Conservation (phyloP, 805 yeast genomes). For the Monosporozyma solicola region DNA sequence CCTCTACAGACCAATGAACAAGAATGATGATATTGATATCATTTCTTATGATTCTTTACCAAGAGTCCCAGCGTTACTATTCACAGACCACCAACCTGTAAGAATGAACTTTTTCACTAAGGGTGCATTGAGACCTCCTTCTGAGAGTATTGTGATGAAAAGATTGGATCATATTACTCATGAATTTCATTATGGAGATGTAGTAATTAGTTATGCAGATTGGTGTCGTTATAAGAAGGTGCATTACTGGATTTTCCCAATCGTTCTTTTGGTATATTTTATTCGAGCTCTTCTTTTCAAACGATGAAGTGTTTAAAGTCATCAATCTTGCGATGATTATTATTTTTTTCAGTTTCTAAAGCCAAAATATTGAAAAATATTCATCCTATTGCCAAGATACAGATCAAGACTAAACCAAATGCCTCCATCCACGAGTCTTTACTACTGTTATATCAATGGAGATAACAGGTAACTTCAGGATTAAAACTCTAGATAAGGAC, state of each 20-base stretch:
- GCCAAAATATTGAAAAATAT: background rate
- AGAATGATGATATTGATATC: slow-evolving; percentile 12
- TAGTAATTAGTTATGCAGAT: slow-evolving; percentile 21
- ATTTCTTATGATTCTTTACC: slow-evolving; percentile 41
- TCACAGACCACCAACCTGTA: slow-evolving; percentile 82
- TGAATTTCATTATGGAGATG: slow-evolving; percentile 9
- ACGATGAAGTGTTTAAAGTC: background rate
- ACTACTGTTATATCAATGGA: background rate
- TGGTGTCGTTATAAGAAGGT: slow-evolving; percentile 12
- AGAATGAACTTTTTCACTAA: slow-evolving; percentile 33
- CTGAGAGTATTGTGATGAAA: background rate
- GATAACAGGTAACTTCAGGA: background rate
- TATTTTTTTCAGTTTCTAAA: background rate
- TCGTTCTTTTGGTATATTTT: background rate
- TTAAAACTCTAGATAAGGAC: background rate
- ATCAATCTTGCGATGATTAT: background rate
- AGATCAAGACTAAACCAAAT: background rate
- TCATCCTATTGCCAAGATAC: background rate
- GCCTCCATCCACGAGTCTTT: background rate
- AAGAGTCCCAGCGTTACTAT: slow-evolving; percentile 30
- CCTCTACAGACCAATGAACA: slow-evolving; percentile 36
- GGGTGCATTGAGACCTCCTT: slow-evolving; percentile 4
- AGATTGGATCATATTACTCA: slow-evolving; percentile 3
- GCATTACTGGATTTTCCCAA: slow-evolving; percentile 7
- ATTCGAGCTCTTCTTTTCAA: background rate